Conservation (phyloP, 495 filamentous ascomycete species). For the Hyaloscypha bicolor region DNA sequence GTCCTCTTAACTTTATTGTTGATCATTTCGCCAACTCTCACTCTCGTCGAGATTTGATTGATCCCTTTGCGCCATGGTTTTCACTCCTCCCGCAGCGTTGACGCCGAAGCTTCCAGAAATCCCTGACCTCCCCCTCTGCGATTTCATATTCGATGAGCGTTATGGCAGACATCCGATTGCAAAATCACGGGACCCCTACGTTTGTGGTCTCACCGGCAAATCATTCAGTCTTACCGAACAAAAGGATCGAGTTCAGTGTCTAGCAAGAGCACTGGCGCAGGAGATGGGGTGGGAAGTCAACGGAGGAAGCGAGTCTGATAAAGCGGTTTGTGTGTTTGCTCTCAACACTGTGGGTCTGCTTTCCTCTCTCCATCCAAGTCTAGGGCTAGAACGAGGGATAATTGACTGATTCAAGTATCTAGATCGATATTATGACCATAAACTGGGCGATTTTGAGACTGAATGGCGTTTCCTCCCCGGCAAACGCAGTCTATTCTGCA, state of each 20-base stretch:
- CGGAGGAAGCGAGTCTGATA: not conserved
- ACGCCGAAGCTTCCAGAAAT: not conserved
- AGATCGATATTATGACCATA: constrained; percentile 7
- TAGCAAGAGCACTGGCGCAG: not conserved
- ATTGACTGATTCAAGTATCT: not conserved
- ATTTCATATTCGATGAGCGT: not conserved
- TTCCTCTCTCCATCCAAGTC: not conserved
- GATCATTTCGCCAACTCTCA: too few relatives aligned
- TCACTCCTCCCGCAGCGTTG: not conserved
- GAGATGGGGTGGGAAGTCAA: not conserved
- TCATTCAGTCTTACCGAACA: not conserved
- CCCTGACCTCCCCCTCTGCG: constrained; percentile 1
- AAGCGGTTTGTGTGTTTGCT: not conserved
- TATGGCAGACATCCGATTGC: not conserved
- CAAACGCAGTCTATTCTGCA: constrained; percentile 1
- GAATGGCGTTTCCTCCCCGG: constrained; percentile 2
- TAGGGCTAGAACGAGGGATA: too few relatives aligned
- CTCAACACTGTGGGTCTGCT: not conserved
- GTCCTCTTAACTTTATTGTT: too few relatives aligned
- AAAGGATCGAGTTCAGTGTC: not conserved
- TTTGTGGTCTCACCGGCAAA: constrained; percentile 2
- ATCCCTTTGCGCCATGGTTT: not conserved
- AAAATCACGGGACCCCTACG: not conserved
- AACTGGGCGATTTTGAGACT: constrained; percentile 6
- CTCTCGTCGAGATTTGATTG: too few relatives aligned